These are phyloP conservation scores for Camelina neglecta DNA, from an alignment of 345 rosid genomes.

Conservation along the genomic window DNA sequence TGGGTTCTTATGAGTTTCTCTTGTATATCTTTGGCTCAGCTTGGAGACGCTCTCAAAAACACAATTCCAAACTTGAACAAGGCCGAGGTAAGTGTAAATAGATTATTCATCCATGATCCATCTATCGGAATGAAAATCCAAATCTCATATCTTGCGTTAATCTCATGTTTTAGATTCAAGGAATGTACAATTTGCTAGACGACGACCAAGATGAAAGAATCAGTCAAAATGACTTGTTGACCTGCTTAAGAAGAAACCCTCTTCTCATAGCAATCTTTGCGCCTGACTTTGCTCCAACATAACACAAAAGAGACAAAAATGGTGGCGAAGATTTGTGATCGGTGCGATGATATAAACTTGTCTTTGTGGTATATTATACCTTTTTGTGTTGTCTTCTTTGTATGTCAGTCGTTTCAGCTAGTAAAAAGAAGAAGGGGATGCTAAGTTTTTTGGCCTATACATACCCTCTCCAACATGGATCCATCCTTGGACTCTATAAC, in stretches of 20 bases:
- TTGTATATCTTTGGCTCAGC: slow-evolving; percentile 51
- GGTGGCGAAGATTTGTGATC: slow-evolving; percentile 29
- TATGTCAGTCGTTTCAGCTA: background rate
- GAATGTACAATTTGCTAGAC: slow-evolving; percentile 60
- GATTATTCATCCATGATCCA: background rate
- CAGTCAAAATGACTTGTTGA: slow-evolving; percentile 59
- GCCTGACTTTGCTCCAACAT: slow-evolving; percentile 40
- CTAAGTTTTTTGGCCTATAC: slow-evolving; percentile 40
- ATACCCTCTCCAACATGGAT: slow-evolving; percentile 12
- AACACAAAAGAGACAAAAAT: slow-evolving; percentile 31
- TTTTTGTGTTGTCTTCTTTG: slow-evolving; percentile 22
- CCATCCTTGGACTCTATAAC: slow-evolving; percentile 30
- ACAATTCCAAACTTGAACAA: slow-evolving; percentile 59
- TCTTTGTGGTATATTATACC: slow-evolving; percentile 29
- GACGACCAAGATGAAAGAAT: slow-evolving; percentile 58
- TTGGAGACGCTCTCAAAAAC: slow-evolving; percentile 59
- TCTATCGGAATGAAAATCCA: background rate
- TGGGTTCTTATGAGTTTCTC: slow-evolving; percentile 25
- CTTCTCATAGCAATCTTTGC: slow-evolving; percentile 69
- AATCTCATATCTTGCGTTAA: background rate
- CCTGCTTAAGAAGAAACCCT: slow-evolving; percentile 72
- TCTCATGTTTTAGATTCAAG: slow-evolving; percentile 54
- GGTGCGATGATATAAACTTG: slow-evolving; percentile 11
- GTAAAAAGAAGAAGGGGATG: slow-evolving; percentile 37
- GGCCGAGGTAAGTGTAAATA: slow-evolving; percentile 56